A percentile compares a stretch with the other conserved stretches of the same genome.
phyloP scores from a whole-genome alignment of 768 basidiomycete genomes.

The Lactarius evosmus region DNA sequence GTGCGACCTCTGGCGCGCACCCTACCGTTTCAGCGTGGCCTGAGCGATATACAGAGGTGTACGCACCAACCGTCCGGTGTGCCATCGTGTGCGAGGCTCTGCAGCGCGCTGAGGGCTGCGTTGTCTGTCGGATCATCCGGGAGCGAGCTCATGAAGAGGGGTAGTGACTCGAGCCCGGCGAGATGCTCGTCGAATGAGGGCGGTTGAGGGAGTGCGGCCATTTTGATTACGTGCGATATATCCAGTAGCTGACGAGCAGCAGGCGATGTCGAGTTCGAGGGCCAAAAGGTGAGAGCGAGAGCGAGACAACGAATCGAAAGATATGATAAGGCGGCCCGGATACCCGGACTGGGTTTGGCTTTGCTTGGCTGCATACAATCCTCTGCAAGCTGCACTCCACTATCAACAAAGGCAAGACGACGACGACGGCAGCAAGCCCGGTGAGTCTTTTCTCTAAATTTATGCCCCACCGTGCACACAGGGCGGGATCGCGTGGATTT shows the following conservation, averaged over 20 bases:
- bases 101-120: slow-evolving; percentile 72
- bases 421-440: slow-evolving; percentile 17
- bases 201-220: slow-evolving; percentile 20
- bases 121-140: slow-evolving; percentile 67
- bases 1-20: slow-evolving; percentile 67
- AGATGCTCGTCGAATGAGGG: slow-evolving; percentile 39
- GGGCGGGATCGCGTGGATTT: not conserved
- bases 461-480: not conserved
- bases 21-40: not conserved
- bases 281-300: not conserved
- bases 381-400: not conserved
- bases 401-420: slow-evolving; percentile 19
- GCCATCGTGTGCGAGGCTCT: slow-evolving; percentile 84
- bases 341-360: slow-evolving; percentile 5
- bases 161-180: slow-evolving; percentile 57
- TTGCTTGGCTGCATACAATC: slow-evolving; percentile 8
- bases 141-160: slow-evolving; percentile 90
- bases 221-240: not conserved
- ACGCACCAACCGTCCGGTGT: slow-evolving; percentile 82
- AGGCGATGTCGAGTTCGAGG: not conserved
- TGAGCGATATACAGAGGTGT: not conserved
- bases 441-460: slow-evolving; percentile 12
- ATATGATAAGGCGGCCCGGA: slow-evolving; percentile 13
- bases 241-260: not conserved
- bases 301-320: not conserved